Evolutionary conservation across 2,329 filamentous ascomycete genomes (phyloP).

Genomic region (Sordariomycetes sp.): DNA sequence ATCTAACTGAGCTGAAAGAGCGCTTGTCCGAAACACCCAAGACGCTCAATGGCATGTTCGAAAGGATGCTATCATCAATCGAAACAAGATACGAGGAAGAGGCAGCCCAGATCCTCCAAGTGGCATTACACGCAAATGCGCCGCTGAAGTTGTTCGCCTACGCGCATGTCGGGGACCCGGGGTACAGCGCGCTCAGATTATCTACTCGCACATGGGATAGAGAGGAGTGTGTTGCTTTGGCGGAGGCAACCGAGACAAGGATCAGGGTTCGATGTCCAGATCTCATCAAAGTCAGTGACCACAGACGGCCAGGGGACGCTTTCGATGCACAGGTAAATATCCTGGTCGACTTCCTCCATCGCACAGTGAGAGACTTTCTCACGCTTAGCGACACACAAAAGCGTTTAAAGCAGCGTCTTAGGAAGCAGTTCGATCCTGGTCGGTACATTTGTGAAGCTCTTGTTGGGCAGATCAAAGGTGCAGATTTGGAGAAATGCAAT

Average conservation of each 20-base stretch:
- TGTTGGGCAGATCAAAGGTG: not conserved
- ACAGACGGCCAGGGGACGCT: too few species aligned
- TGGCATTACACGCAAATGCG: slow-evolving; percentile 1
- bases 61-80: slow-evolving; percentile 4
- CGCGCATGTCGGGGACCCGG: slow-evolving; percentile 2
- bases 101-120: slow-evolving; percentile 3
- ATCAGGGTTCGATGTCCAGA: slow-evolving; percentile 4
- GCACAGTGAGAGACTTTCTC: not conserved
- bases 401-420: not conserved
- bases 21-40: slow-evolving; percentile 2
- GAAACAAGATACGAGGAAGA: slow-evolving; percentile 3
- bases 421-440: not conserved
- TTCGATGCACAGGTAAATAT: not conserved
- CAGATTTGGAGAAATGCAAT: too few species aligned
- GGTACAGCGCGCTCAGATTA: not conserved
- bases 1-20: not conserved
- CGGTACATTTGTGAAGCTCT: not conserved
- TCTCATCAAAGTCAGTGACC: slow-evolving; percentile 5
- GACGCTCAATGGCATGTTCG: slow-evolving; percentile 4
- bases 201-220: not conserved
- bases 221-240: not conserved
- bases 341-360: slow-evolving; percentile 4
- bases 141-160: slow-evolving; percentile 1
- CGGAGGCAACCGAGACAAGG: not conserved
- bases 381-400: not conserved